Percentiles rank a stretch among this genome's conserved stretches.
phyloP scores from a whole-genome alignment of 805 yeast species.

The Saccharomycopsis fibuligera region DNA sequence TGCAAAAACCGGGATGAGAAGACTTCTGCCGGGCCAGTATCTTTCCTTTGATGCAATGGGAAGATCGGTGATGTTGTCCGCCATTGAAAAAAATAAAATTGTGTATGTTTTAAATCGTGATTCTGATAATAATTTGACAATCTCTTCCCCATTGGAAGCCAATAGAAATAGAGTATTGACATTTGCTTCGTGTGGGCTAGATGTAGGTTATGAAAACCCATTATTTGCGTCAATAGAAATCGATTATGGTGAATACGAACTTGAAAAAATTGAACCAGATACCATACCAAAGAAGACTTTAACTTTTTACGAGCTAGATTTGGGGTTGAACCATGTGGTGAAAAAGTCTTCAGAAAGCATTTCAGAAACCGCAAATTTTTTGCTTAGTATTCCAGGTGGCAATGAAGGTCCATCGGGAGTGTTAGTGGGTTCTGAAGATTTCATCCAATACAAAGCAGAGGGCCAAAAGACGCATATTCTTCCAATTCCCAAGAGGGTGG shows the following conservation, averaged over 20 bases:
- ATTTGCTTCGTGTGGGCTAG: slow-evolving; percentile 50
- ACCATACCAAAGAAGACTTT: slow-evolving; percentile 36
- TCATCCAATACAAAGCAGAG: slow-evolving; percentile 44
- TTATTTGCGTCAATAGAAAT: slow-evolving; percentile 74
- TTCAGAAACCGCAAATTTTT: slow-evolving; percentile 37
- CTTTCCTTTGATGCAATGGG: slow-evolving; percentile 64
- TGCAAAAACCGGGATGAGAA: slow-evolving; percentile 66
- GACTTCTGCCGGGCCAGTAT: slow-evolving; percentile 71
- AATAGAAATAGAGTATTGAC: slow-evolving; percentile 45
- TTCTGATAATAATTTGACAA: slow-evolving; percentile 37
- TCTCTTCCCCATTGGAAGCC: slow-evolving; percentile 75
- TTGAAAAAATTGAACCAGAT: slow-evolving; percentile 9
- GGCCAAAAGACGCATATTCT: slow-evolving; percentile 33
- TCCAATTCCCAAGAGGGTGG: slow-evolving; percentile 49
- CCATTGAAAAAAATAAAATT: slow-evolving; percentile 69
- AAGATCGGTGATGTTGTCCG: slow-evolving; percentile 62
- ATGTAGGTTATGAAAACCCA: slow-evolving; percentile 79
- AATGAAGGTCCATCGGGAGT: slow-evolving; percentile 68
- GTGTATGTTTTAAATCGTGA: slow-evolving; percentile 58
- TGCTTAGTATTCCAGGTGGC: slow-evolving; percentile 69
- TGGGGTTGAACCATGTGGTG: slow-evolving; percentile 75
- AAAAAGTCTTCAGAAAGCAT: slow-evolving; percentile 40
- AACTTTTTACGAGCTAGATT: slow-evolving; percentile 73
- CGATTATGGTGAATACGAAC: slow-evolving; percentile 37
- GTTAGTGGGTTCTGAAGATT: slow-evolving; percentile 53